Evolutionary conservation across 495 filamentous ascomycete genomes (phyloP), one percentile per base, ranked within the genome.

Genomic region (Penicillium canariense): DNA sequence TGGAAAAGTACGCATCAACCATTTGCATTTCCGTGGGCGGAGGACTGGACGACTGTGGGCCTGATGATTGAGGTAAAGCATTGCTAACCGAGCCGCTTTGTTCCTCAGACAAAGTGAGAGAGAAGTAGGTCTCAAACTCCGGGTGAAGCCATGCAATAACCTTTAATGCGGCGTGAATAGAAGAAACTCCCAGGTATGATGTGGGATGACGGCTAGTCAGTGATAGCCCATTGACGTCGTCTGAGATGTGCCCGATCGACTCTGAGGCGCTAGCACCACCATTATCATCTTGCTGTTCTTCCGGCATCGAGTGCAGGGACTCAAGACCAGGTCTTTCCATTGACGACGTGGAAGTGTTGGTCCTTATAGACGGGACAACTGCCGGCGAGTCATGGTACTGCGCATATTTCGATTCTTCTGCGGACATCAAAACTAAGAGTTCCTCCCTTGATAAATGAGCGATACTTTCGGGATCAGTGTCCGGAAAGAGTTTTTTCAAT

Each of bases 191-290:
- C 1, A 88, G 76, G 61, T 88, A 89, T 5, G 86, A 88, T 9
- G 84, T 77, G 48, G 84, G 81, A 32, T 58, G 50, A 22, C 58
- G 58, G 12, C 36, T 31, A 2, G 79, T 72, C 59, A 86, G 74
- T 18, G 84, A 86, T 1, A 89, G 73, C 0, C 81, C 84, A 66
- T 89, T 89, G 34, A 89, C 84, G 66, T 89, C 86, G 63, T 89
- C 86, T 2, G 83, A 65, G 28, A 60, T 56, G 40, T 56, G 52
- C 3, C 42, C 57, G 1, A 51, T 12, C 3, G 57, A 60, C 6
- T 45, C 53, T 11, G 47, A 38, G 4, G 36, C 31, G 12, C 57
- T 55, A 12, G 39, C 14, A 48, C 40, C 25, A 22, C 42, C 36
- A 30, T 10, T 36, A 45, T 52, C 27, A 15, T 54, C 53, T 12